These are phyloP conservation scores for Monilinia polystroma DNA, from an alignment of 2,329 filamentous ascomycete species.

Conservation along the genomic window DNA sequence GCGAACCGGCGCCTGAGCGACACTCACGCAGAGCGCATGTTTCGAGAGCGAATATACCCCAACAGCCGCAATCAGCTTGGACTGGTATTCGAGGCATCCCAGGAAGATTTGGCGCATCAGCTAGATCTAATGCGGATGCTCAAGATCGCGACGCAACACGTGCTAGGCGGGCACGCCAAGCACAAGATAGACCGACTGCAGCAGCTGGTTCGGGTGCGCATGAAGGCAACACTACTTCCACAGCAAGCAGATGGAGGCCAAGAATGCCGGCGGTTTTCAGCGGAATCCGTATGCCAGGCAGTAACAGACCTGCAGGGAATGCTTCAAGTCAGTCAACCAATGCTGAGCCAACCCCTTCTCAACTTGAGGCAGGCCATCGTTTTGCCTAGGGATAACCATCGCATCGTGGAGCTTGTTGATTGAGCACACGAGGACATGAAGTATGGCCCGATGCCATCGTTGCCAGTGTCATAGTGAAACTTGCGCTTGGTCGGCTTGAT, in stretches of 20 bases:
- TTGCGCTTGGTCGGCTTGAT: neutral
- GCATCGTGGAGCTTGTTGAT: neutral
- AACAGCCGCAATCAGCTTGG: conserved; percentile 35
- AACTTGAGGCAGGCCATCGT: conserved; percentile 37
- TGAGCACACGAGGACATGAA: neutral
- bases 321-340: conserved; percentile 20
- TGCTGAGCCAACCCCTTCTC: conserved; percentile 37
- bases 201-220: conserved; percentile 18
- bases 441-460: neutral
- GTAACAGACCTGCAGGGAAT: conserved; percentile 27
- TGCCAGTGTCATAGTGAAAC: neutral
- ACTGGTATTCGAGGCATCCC: conserved; percentile 35
- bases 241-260: conserved; percentile 33
- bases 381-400: neutral
- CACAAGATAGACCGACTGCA: conserved; percentile 8
- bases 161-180: conserved; percentile 16
- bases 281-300: conserved; percentile 31
- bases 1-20: conserved; percentile 37
- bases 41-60: conserved; percentile 34
- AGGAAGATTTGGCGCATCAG: conserved; percentile 29
- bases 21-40: conserved; percentile 29
- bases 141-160: conserved; percentile 5
- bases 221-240: conserved; percentile 19
- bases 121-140: conserved; percentile 10
- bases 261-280: conserved; percentile 35